Base-by-base conservation (phyloP, 2,329 filamentous ascomycete species). In the Alternaria alternata region DNA sequence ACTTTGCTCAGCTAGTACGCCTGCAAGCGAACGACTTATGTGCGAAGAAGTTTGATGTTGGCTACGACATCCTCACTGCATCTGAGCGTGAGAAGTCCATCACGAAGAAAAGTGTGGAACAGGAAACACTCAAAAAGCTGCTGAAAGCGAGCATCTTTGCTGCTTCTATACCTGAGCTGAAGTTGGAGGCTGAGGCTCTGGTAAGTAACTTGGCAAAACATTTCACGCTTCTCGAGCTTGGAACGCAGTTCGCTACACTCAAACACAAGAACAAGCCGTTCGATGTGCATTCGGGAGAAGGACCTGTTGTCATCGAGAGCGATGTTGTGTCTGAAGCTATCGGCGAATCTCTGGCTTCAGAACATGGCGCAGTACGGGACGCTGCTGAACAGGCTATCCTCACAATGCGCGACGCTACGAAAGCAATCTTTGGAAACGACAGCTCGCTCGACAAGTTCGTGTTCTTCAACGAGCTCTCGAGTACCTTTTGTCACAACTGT, bases 401-500 rank as follows among this genome's bases (percentile, higher is more conserved):
- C 60, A 89, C 91, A 46, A 89, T 97, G 60, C 91, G 93, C 72
- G 89, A 92, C 64, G 87, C 92, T 14, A 88, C 92, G 2, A 84
- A 85, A 22, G 89, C 88, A 7, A 92, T 99, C 34, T 93, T 98
- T 66, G 94, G 94, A 3, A 88, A 87, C 1, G 83, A 89, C 39
- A 86, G 85, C 22, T 86, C 91, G 54, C 89, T 94, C 32, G 88
- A 91, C 34, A 89, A 88, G 57, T 84, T 99, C 8, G 88, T 90
- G 0, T 92, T 99, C 79, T 99, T 99, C 80, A 86, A 85, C 59
- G 89, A 94, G 71, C 84, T 99, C 6, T 90, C 91, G 39, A 91
- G 88, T 61, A 89, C 89, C 0, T 97, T 98, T 76, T 95, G 92
- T 69, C 95, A 99, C 76, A 93, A 92, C 66, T 99, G 95, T 77